Base-by-base conservation (phyloP, 306 rosid genomes). In the Oemleria cerasiformis region DNA sequence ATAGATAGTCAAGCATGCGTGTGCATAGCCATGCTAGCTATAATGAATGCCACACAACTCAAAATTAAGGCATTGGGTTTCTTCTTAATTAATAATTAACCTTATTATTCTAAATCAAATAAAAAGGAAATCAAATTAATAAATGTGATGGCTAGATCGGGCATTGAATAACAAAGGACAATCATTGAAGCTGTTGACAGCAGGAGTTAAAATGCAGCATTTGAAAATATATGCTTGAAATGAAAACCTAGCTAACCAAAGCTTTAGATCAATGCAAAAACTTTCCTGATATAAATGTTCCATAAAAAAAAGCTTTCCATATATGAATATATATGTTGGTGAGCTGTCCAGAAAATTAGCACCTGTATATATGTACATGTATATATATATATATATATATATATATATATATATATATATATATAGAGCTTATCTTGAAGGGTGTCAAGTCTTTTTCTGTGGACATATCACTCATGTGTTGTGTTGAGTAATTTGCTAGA, bases 391-490 rank as follows among this genome's bases (percentile, higher is more conserved):
- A 25, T 25, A 25, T 25, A 25, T 25, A 25, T 25, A 2, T 25
- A 25, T 25, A 25, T 66, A 13, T 64, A 36, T 16, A 3, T 20
- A 59, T 41, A 50, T 11, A 5, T 59, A n/a, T 9, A 5, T 6
- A 30, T 1, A 34, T 55, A 81, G 76, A 67, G 78, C 85, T 79
- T 78, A 79, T 74, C 82, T 79, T 76, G 73, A 74, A 80, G 88
- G 87, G 85, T 86, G 87, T 73, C 86, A 78, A 77, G 88, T 84
- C 93, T 83, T 86, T 88, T 86, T 85, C 90, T 77, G 43, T 23
- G 41, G 53, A 62, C 70, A 55, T n/a, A n/a, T 58, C 55, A 59
- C 70, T 81, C 77, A 67, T 70, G 56, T 70, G 57, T n/a, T 1
- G 2, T 2, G 36, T 34, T 55, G 54, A 65, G 54, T 54, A 64